Evolutionary conservation across 768 basidiomycete genomes (phyloP), one percentile per base, ranked within the genome.

Genomic region (Boletus vermiculosoides): DNA sequence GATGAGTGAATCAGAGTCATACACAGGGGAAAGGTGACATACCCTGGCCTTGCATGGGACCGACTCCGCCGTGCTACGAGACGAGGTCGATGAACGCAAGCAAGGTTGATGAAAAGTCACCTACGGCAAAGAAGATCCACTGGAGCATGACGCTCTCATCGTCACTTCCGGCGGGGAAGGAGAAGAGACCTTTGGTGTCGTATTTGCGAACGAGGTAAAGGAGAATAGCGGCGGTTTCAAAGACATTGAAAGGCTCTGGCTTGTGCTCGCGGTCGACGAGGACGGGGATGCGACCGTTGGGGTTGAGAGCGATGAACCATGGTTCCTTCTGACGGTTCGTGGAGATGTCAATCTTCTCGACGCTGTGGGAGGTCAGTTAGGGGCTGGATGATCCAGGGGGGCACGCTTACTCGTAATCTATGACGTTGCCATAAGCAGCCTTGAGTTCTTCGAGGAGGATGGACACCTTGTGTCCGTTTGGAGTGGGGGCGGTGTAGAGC

Each of bases 21-120:
- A 18, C 11, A 1, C 6, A 13, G 6, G 23, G 7, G 2, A 28
- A 53, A 51, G 34, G 16, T 1, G 18, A 33, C 52, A 33, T 47
- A 70, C 73, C 69, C 74, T 91, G 88, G 31, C 90, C 88, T 76
- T 93, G 90, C 89, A 92, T 94, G n/a, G 92, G 90, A 28, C 90
- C 90, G 23, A 91, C 71, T 25, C 87, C 90, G 1, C 88, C 90
- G 66, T 91, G 88, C 86, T 90, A 67, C 13, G 42, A 12, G 39
- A 47, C 40, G 12, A 16, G 9, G 3, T 50, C 41, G 37, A 16
- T 50, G 46, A 64, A 47, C 6, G 25, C 39, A 25, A 37, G 18
- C 28, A 10, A 36, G 7, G 28, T 0, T 5, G 11, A n/a, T 12
- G 4, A 5, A 5, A 23, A 1, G 20, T 12, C 4, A 63, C 81